Evolutionary conservation across 805 yeast species (phyloP), one percentile per base, ranked within the genome.

Genomic region (Myxozyma neotropica): DNA sequence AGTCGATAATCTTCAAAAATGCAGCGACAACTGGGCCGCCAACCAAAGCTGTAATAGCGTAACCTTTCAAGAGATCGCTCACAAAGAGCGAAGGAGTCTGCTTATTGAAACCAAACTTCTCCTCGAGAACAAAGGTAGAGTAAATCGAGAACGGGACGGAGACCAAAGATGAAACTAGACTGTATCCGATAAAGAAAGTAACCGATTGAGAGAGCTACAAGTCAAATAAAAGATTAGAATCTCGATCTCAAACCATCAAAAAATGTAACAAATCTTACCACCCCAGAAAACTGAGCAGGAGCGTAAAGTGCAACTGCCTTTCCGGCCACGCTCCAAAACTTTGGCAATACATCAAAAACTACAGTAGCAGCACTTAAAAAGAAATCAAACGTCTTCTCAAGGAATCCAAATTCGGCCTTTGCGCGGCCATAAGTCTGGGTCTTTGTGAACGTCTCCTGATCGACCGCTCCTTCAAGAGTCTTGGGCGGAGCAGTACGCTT

Each of bases 21-120:
- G 81, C 88, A 45, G 87, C 87, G 48, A 89, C 70, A 36, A 90
- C 72, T 21, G 96, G 95, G 59, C 86, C 81, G 48, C 92, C 90
- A 57, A 94, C 72, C 1, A 75, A 81, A 48, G 81, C 69, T 35
- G 82, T 72, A 49, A 94, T 76, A 1, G 78, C 59, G 40, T 81
- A 72, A 29, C 81, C 74, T 74, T 93, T 94, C 63, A 90, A 47
- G 63, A 78, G 76, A 73, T 94, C 99, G 26, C 81, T 71, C 26
- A 88, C 56, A 88, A 95, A 94, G 52, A 90, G 77, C 52, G 78
- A 75, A 17, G 80, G 61, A 2, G 97, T 93, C 67, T 83, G 80
- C 74, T 94, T 94, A 77, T 94, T 94, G 77, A 94, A 94, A 0
- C 99, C 99, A 69, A 80, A 93, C 74, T 83, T 83, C 72, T 93